Evolutionary conservation across 768 basidiomycete species (phyloP).

Genomic region (Mrakia frigida): DNA sequence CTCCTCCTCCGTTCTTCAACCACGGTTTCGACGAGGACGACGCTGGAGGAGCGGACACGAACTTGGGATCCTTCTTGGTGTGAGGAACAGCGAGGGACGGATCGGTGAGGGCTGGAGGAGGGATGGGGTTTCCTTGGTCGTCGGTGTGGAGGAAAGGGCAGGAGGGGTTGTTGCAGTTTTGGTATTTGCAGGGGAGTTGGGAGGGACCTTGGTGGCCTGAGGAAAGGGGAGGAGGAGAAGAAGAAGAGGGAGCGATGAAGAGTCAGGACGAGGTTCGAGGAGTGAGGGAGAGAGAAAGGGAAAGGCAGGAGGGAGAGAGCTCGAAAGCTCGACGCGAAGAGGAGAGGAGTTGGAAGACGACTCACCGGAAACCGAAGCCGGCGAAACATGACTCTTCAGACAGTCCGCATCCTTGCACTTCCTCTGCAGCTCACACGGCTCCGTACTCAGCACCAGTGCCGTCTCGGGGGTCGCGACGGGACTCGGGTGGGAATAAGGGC

Average conservation of each 20-base stretch:
- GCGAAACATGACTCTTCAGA: conserved; percentile 82
- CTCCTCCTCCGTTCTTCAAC: conserved; percentile 48
- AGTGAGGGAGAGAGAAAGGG: background rate
- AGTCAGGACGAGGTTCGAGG: background rate
- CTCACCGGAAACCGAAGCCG: conserved; percentile 66
- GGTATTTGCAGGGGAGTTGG: conserved; percentile 44
- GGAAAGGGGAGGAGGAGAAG: background rate
- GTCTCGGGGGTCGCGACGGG: conserved; percentile 95
- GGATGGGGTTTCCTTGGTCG: conserved; percentile 41
- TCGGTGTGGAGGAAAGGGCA: conserved; percentile 45
- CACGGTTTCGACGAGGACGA: background rate
- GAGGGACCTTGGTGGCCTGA: conserved; percentile 16
- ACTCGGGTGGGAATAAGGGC: conserved; percentile 88
- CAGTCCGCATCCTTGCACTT: conserved; percentile 92
- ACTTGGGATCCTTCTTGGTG: conserved; percentile 47
- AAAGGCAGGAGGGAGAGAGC: too few species aligned
- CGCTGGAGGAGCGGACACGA: background rate
- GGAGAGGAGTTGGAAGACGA: conserved; percentile 39
- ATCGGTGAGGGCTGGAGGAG: conserved; percentile 42
- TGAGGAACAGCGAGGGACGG: conserved; percentile 32
- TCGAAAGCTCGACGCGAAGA: too few species aligned
- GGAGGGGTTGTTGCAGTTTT: conserved; percentile 44
- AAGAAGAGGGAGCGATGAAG: background rate
- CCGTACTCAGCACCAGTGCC: conserved; percentile 89
- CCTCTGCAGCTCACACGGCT: conserved; percentile 82